phyloP scores from a whole-genome alignment of 495 filamentous ascomycete genomes.

The Tetracladium setigerum region DNA sequence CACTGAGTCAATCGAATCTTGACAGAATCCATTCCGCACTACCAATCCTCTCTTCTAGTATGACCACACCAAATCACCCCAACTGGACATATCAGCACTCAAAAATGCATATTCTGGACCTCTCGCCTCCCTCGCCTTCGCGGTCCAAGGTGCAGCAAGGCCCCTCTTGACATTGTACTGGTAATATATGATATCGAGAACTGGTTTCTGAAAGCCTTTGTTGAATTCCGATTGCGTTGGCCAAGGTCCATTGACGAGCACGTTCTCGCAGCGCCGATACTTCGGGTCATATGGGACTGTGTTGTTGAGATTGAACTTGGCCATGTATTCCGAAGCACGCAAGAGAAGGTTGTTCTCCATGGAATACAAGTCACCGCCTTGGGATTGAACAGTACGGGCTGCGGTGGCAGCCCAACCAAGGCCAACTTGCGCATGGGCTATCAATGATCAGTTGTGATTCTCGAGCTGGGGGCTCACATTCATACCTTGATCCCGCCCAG shows the following conservation, averaged over 20 bases:
- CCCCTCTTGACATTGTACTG: conserved; percentile 20
- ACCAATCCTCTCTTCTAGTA: conserved; percentile 11
- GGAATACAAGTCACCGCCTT: conserved; percentile 27
- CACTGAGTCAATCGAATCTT: too few species aligned
- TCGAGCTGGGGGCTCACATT: too few species aligned
- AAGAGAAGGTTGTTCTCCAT: conserved; percentile 26
- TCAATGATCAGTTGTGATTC: too few species aligned
- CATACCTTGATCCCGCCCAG: conserved; percentile 24
- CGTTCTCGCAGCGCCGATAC: conserved; percentile 29
- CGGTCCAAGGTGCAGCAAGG: conserved; percentile 14
- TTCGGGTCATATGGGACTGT: conserved; percentile 29
- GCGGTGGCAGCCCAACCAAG: conserved; percentile 24
- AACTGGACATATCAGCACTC: conserved; percentile 15
- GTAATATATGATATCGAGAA: conserved; percentile 20
- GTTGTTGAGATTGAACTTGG: conserved; percentile 27
- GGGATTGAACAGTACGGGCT: conserved; percentile 22
- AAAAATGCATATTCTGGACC: conserved; percentile 7
- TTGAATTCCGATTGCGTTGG: conserved; percentile 20
- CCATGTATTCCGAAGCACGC: conserved; percentile 27
- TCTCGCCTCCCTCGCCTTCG: conserved; percentile 9
- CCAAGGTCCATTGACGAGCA: conserved; percentile 31
- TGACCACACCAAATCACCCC: conserved; percentile 22
- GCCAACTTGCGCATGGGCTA: conserved; percentile 10
- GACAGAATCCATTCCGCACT: too few species aligned
- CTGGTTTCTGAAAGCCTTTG: conserved; percentile 20